Conservation (phyloP, 176 grass and related monocot genomes). For the Melocanna baccifera region DNA sequence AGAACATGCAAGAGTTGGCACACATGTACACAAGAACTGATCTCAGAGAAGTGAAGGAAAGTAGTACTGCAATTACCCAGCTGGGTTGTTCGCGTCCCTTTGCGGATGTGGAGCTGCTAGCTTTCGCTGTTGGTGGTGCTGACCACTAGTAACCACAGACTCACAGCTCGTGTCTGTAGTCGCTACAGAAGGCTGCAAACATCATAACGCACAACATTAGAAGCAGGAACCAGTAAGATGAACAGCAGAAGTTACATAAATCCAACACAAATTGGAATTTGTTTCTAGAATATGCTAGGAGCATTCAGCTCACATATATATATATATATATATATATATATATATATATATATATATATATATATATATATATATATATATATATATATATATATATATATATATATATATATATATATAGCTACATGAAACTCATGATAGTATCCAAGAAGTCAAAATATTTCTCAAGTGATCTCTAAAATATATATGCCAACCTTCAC, state of each 20-base stretch:
- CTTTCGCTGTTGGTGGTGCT: conserved; percentile 82
- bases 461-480: neutral
- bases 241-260: conserved; percentile 5
- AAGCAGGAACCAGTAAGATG: neutral
- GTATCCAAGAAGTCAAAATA: neutral
- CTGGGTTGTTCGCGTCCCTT: conserved; percentile 90
- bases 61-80: conserved; percentile 53
- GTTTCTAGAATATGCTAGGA: neutral
- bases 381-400: neutral
- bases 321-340: neutral
- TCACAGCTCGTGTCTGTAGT: conserved; percentile 94
- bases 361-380: neutral
- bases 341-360: neutral
- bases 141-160: conserved; percentile 97
- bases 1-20: neutral
- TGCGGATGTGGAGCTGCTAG: conserved; percentile 60
- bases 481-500: neutral
- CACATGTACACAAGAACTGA: neutral
- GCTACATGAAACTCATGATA: neutral
- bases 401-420: neutral
- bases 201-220: conserved; percentile 28
- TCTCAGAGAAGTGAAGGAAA: neutral
- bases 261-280: neutral
- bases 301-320: neutral
- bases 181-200: conserved; percentile 61